Base-by-base conservation (phyloP, 805 yeast genomes). In the Suhomyces sp. region DNA sequence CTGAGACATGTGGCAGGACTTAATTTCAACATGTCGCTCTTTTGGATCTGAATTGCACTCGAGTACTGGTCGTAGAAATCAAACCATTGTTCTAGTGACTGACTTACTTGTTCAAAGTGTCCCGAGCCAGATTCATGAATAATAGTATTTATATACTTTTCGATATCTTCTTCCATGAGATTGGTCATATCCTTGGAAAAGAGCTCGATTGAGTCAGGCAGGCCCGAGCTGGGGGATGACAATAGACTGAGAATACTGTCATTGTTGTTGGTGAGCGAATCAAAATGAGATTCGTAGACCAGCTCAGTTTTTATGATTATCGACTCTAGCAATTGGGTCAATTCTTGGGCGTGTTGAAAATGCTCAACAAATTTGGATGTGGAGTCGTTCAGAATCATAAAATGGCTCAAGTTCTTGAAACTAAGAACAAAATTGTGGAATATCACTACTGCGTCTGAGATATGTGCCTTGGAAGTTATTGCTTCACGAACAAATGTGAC, bases 141-240 rank as follows among this genome's bases (percentile, higher is more conserved):
- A n/a, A 50, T 48, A 13, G 23, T 44, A 12, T 57, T 54, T 29
- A 72, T 64, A 51, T 74, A 74, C 8, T 51, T 38, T 17, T 64
- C 65, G 46, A 71, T 56, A 50, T 71, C 66, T 9, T 52, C 51
- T 36, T 70, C 73, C 49, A 72, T 67, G 22, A 67, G 48, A 3
- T 55, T 59, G 4, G 65, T 57, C 40, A 69, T 51, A 12, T 63
- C 62, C 4, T 51, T 45, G 0, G 71, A 55, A 53, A 66, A 65
- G 10, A 62, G 50, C n/a, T 42, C 46, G 19, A 26, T 17, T 5
- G 27, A 23, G 10, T 2, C 29, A 6, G 46, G 12, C 17, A 24
- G 29, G 27, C 19, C 23, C 6, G 19, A 13, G 31, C n/a, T 42
- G 10, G 19, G 19, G 5, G 46, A 23, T 2, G 27, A 6, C 17